These are phyloP conservation scores for Mycosphaerella sp. DNA, from an alignment of 2,329 filamentous ascomycete genomes.

Conservation along the genomic window DNA sequence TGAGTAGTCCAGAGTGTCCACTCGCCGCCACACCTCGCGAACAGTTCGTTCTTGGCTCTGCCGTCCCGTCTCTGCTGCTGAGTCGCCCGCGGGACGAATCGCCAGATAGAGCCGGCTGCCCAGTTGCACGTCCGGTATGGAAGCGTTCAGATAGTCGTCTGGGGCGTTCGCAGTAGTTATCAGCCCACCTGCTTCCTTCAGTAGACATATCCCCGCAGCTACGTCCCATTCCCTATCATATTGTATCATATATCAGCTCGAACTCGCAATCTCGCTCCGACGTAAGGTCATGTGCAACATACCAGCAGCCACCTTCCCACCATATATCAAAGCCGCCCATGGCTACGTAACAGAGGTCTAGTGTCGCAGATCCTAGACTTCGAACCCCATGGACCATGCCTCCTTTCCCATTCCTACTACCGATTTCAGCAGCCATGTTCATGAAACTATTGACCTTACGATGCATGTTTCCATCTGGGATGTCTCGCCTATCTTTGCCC, in stretches of 20 bases:
- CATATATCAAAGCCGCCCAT: slow-evolving; percentile 70
- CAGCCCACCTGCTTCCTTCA: slow-evolving; percentile 67
- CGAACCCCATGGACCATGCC: slow-evolving; percentile 75
- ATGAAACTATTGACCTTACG: slow-evolving; percentile 69
- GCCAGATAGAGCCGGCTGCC: slow-evolving; percentile 67
- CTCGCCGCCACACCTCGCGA: slow-evolving; percentile 66
- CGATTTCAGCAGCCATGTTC: slow-evolving; percentile 65
- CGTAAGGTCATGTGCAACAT: slow-evolving; percentile 1
- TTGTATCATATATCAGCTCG: slow-evolving; percentile 10
- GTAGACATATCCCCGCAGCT: slow-evolving; percentile 65
- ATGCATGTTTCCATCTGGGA: slow-evolving; percentile 59
- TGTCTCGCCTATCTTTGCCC: slow-evolving; percentile 66
- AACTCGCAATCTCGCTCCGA: not conserved
- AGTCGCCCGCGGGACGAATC: slow-evolving; percentile 62
- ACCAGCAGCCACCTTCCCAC: slow-evolving; percentile 63
- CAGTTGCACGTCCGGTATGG: slow-evolving; percentile 55
- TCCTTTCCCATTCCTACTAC: slow-evolving; percentile 57
- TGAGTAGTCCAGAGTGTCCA: slow-evolving; percentile 59
- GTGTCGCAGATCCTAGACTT: slow-evolving; percentile 65
- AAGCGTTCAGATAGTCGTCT: slow-evolving; percentile 47
- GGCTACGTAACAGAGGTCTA: slow-evolving; percentile 69
- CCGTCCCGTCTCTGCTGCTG: slow-evolving; percentile 55
- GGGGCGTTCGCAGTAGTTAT: slow-evolving; percentile 70
- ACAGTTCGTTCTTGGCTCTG: slow-evolving; percentile 65
- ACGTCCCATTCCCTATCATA: slow-evolving; percentile 64